Percentiles rank a stretch among this genome's conserved stretches.
Conservation (phyloP, 1,139 yeast genomes). For the Kodamaea suecica region DNA sequence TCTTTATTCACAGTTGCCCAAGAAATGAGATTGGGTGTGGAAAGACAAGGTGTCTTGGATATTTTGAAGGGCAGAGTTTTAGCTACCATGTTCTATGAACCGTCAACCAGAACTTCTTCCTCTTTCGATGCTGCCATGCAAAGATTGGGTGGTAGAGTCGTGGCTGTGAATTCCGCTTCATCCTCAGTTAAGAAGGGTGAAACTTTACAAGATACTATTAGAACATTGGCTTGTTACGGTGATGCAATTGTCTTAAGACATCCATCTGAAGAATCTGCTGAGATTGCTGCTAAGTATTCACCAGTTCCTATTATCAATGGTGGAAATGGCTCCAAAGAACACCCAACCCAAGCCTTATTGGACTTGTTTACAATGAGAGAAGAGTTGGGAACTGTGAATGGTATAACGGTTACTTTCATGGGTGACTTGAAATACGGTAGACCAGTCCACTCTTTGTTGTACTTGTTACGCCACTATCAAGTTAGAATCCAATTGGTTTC, state of each 20-base stretch:
- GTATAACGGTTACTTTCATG: constrained; percentile 97
- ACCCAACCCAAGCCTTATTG: constrained; percentile 97
- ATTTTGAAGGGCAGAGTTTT: constrained; percentile 84
- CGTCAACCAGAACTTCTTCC: constrained; percentile 94
- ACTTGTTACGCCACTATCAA: constrained; percentile 85
- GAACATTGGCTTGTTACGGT: constrained; percentile 91
- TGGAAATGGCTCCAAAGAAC: constrained; percentile 97
- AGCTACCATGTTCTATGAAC: constrained; percentile 96
- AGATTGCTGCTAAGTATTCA: constrained; percentile 91
- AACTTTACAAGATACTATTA: constrained; percentile 92
- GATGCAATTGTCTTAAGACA: constrained; percentile 98
- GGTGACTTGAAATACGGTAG: constrained; percentile 98
- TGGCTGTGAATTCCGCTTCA: constrained; percentile 76
- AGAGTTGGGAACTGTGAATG: constrained; percentile 97
- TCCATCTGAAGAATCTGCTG: constrained; percentile 88
- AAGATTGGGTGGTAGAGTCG: constrained; percentile 97
- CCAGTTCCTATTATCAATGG: constrained; percentile 97
- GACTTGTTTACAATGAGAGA: constrained; percentile 98
- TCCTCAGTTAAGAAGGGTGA: constrained; percentile 98
- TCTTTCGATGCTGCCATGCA: constrained; percentile 99
- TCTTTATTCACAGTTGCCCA: constrained; percentile 94
- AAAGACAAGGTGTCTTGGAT: constrained; percentile 93
- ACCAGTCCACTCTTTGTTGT: constrained; percentile 96
- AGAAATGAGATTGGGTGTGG: constrained; percentile 96
- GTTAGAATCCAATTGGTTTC: constrained; percentile 91